phyloP scores from a whole-genome alignment of 306 rosid genomes.

The Prunus padus region DNA sequence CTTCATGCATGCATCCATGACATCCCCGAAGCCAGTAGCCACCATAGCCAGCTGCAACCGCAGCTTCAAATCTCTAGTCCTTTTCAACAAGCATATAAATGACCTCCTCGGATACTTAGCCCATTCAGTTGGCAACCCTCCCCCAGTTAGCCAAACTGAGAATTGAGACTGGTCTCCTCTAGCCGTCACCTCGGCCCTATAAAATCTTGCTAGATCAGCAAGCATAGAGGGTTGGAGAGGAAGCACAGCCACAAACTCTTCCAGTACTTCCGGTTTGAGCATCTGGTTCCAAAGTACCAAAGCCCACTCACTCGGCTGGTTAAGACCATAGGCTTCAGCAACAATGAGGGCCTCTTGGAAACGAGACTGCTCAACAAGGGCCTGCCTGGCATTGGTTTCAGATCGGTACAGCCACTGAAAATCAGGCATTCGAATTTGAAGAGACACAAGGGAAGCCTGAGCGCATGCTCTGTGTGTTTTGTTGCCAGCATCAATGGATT shows the following conservation, averaged over 20 bases:
- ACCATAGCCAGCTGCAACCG: conserved; percentile 67
- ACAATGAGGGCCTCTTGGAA: conserved; percentile 94
- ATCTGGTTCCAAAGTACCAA: conserved; percentile 95
- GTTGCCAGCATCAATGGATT: conserved; percentile 95
- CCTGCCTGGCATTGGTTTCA: conserved; percentile 84
- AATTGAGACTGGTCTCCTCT: conserved; percentile 96
- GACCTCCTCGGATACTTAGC: conserved; percentile 88
- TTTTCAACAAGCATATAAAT: conserved; percentile 76
- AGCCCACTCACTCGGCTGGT: conserved; percentile 98
- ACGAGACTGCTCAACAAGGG: conserved; percentile 89
- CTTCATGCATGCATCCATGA: conserved; percentile 50
- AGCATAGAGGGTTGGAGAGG: conserved; percentile 91
- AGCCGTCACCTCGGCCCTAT: conserved; percentile 86
- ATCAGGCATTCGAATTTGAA: conserved; percentile 96
- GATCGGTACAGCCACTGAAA: conserved; percentile 75
- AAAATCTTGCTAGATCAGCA: conserved; percentile 75
- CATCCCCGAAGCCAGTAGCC: conserved; percentile 83
- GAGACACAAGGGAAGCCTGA: conserved; percentile 90
- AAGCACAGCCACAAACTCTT: conserved; percentile 88
- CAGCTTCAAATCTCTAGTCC: conserved; percentile 85
- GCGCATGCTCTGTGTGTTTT: conserved; percentile 85
- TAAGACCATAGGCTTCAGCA: conserved; percentile 93
- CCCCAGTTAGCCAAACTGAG: conserved; percentile 97
- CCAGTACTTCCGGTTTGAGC: conserved; percentile 92
- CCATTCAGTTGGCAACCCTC: conserved; percentile 98